Conservation (phyloP, 192 early-diverging fungal species). For the Coemansia furcata region DNA sequence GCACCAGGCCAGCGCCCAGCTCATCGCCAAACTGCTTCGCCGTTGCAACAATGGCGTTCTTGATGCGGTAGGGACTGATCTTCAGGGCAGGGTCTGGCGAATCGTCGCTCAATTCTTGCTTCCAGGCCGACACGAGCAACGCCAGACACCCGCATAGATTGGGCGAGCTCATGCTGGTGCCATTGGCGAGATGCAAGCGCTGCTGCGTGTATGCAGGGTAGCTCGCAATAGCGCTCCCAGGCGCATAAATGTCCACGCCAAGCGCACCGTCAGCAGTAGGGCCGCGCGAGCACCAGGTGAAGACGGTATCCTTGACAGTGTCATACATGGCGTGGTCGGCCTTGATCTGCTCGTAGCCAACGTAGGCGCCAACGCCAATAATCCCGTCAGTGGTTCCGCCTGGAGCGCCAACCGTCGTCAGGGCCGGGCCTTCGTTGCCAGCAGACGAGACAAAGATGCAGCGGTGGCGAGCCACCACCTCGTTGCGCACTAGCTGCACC, state of each 20-base stretch:
- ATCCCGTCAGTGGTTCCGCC: constrained; percentile 70
- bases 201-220: constrained; percentile 79
- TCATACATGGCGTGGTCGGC: constrained; percentile 85
- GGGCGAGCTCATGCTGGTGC: constrained; percentile 93
- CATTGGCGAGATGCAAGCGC: constrained; percentile 79
- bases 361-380: constrained; percentile 93
- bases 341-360: constrained; percentile 78
- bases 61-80: constrained; percentile 80
- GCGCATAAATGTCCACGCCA: constrained; percentile 80
- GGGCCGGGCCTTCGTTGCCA: constrained; percentile 90
- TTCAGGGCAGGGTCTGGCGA: constrained; percentile 56
- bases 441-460: constrained; percentile 86
- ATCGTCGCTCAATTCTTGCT: constrained; percentile 43
- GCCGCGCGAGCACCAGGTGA: constrained; percentile 89
- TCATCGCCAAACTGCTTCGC: constrained; percentile 77
- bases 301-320: constrained; percentile 70
- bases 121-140: constrained; percentile 83
- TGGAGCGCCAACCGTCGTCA: constrained; percentile 82
- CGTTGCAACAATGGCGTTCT: constrained; percentile 70
- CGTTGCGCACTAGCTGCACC: constrained; percentile 72
- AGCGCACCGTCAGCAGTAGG: constrained; percentile 82
- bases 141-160: constrained; percentile 87
- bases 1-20: constrained; percentile 76
- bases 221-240: constrained; percentile 90
- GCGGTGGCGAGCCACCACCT: constrained; percentile 80